These are phyloP conservation scores for Pleurotus eryngii DNA, from an alignment of 768 basidiomycete genomes.

Conservation along the genomic window DNA sequence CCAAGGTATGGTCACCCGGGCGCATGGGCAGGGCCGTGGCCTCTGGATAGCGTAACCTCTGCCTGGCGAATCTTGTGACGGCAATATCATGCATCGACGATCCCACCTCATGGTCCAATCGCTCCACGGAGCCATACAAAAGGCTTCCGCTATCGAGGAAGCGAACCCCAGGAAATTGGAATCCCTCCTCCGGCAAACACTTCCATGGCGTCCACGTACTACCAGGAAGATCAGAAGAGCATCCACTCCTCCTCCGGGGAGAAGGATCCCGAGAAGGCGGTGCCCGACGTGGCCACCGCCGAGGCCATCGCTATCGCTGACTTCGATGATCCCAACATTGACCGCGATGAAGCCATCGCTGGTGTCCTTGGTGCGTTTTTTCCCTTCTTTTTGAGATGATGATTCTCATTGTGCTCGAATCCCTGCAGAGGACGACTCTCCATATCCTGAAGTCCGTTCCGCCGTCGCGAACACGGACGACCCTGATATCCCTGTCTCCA, in stretches of 20 bases:
- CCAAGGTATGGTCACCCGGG: not conserved
- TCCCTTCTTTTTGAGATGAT: not conserved
- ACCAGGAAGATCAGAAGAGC: slow-evolving; percentile 8
- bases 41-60: not conserved
- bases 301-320: slow-evolving; percentile 16
- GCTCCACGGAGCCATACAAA: slow-evolving; percentile 2
- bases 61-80: slow-evolving; percentile 1
- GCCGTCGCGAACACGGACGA: slow-evolving; percentile 65
- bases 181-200: not conserved
- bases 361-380: slow-evolving; percentile 37
- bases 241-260: slow-evolving; percentile 17
- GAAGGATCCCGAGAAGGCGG: slow-evolving; percentile 24
- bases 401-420: slow-evolving; percentile 10
- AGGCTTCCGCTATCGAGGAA: not conserved
- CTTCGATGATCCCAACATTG: slow-evolving; percentile 42
- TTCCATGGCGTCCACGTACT: slow-evolving; percentile 1
- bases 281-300: not conserved
- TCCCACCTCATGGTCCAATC: not conserved
- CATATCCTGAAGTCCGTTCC: slow-evolving; percentile 57
- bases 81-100: not conserved
- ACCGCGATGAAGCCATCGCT: slow-evolving; percentile 32
- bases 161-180: not conserved
- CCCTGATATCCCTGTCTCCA: slow-evolving; percentile 55
- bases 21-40: not conserved
- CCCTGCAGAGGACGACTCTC: slow-evolving; percentile 42